phyloP scores from a whole-genome alignment of 2,329 filamentous ascomycete genomes.

The Plectosphaerella plurivora region DNA sequence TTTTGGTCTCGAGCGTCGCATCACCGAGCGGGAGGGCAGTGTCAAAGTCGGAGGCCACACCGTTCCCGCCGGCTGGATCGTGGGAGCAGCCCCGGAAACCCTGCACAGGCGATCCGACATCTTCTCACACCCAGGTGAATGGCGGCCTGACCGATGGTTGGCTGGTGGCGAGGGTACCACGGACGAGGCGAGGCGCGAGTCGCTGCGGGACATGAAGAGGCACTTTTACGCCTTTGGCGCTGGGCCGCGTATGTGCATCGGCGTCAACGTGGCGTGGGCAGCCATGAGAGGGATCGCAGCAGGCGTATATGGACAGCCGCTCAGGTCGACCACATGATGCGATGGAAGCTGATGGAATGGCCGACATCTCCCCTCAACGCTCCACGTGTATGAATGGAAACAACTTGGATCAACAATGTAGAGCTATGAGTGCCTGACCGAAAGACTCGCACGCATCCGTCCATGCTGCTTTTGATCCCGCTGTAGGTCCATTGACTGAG shows the following conservation, averaged over 20 bases:
- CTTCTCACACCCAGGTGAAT: conserved; percentile 38
- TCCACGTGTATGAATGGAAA: too few species aligned
- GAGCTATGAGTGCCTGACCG: too few species aligned
- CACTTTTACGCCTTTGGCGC: conserved; percentile 33
- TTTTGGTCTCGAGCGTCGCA: conserved; percentile 45
- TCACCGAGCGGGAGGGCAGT: conserved; percentile 32
- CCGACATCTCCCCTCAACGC: too few species aligned
- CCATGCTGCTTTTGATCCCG: too few species aligned
- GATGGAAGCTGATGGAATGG: too few species aligned
- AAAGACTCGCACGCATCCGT: too few species aligned
- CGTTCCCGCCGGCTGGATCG: conserved; percentile 29
- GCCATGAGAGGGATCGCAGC: background rate
- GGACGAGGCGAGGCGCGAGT: conserved; percentile 21
- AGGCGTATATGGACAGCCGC: background rate
- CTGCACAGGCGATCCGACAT: conserved; percentile 29
- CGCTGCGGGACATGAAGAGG: conserved; percentile 30
- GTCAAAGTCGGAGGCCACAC: conserved; percentile 27
- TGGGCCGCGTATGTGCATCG: conserved; percentile 33
- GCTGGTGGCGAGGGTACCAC: conserved; percentile 21
- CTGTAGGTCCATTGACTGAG: too few species aligned
- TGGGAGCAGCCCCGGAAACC: conserved; percentile 36
- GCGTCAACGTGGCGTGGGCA: conserved; percentile 8
- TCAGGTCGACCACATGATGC: too few species aligned
- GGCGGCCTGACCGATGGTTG: conserved; percentile 45
- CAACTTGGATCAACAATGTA: too few species aligned